phyloP scores from a whole-genome alignment of 257 asterid species.

The Craterostigma plantagineum region DNA sequence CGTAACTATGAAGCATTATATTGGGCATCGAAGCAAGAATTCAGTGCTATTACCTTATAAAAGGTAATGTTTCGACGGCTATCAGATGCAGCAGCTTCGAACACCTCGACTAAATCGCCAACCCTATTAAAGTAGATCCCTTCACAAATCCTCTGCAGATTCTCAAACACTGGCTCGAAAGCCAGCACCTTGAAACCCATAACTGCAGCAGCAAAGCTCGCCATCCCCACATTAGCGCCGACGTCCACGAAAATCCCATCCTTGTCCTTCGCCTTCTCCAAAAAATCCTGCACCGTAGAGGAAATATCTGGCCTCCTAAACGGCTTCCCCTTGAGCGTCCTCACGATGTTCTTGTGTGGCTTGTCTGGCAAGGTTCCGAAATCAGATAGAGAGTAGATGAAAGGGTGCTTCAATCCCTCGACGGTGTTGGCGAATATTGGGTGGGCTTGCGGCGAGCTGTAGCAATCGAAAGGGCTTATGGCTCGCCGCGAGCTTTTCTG shows the following conservation, averaged over 20 bases:
- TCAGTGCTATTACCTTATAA: conserved; percentile 41
- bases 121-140: conserved; percentile 80
- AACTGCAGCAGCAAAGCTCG: conserved; percentile 84
- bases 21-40: neutral
- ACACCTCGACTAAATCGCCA: conserved; percentile 50
- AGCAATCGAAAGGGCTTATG: conserved; percentile 59
- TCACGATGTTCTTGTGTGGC: conserved; percentile 88
- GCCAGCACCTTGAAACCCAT: conserved; percentile 93
- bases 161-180: conserved; percentile 95
- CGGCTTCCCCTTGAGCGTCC: conserved; percentile 78
- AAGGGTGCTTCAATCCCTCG: conserved; percentile 85
- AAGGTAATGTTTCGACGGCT: conserved; percentile 62
- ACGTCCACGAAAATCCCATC: conserved; percentile 70
- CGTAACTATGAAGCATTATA: too few relatives aligned
- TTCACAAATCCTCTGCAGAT: conserved; percentile 87
- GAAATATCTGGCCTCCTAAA: conserved; percentile 86
- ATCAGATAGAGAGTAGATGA: conserved; percentile 74
- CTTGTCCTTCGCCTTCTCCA: conserved; percentile 32
- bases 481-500: conserved; percentile 13
- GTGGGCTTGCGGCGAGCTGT: conserved; percentile 60
- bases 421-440: conserved; percentile 85
- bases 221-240: conserved; percentile 98
- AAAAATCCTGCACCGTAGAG: conserved; percentile 59
- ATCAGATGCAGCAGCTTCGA: conserved; percentile 84
- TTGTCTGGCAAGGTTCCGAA: conserved; percentile 72